Evolutionary conservation across 2,329 filamentous ascomycete genomes (phyloP).

Genomic region (Trematosphaeria pertusa): DNA sequence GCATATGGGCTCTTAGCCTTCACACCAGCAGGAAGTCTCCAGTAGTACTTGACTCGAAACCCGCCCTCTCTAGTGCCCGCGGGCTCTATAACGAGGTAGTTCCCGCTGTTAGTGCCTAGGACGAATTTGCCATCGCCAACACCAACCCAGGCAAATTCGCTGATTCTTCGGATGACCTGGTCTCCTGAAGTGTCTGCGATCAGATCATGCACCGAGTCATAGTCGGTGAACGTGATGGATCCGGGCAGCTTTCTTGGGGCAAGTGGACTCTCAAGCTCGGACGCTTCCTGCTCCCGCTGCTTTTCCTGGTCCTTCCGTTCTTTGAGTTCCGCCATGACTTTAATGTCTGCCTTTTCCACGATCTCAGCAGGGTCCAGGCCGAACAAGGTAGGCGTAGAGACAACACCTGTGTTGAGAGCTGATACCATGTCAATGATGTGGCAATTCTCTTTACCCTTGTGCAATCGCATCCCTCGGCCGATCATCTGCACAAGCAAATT

Average conservation of each 20-base stretch:
- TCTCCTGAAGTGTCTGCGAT: conserved; percentile 83
- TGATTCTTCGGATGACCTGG: conserved; percentile 77
- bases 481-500: conserved; percentile 98
- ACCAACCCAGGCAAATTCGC: conserved; percentile 81
- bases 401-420: conserved; percentile 80
- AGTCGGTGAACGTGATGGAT: conserved; percentile 83
- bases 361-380: conserved; percentile 86
- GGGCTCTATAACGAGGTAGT: conserved; percentile 64
- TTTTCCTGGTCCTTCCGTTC: conserved; percentile 53
- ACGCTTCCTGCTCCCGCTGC: conserved; percentile 52
- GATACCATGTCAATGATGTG: conserved; percentile 97
- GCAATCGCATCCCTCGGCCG: conserved; percentile 85
- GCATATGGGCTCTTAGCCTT: conserved; percentile 65
- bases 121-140: conserved; percentile 74
- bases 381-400: conserved; percentile 91
- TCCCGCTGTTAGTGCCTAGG: conserved; percentile 66
- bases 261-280: conserved; percentile 72
- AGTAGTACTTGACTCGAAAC: conserved; percentile 52
- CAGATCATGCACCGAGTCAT: conserved; percentile 89
- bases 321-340: conserved; percentile 66
- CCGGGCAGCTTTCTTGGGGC: conserved; percentile 41
- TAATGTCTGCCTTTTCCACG: conserved; percentile 69
- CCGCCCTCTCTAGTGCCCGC: conserved; percentile 50
- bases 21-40: conserved; percentile 45
- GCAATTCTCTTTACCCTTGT: conserved; percentile 82